Percentiles rank a stretch among this genome's conserved stretches.
Conservation (phyloP, 805 yeast species). For the Grigorovia humatica region DNA sequence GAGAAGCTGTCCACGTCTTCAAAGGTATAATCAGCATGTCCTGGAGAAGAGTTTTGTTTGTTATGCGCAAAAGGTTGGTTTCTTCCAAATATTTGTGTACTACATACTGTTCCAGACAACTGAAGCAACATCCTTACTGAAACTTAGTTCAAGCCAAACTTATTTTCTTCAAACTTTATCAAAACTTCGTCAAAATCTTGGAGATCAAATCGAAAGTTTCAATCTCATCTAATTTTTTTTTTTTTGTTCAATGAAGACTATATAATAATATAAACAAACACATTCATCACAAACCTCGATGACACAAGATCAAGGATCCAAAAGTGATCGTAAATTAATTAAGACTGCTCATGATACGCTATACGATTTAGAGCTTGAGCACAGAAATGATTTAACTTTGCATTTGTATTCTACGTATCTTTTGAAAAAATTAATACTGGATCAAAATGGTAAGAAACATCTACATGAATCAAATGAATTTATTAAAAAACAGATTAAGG, state of each 20-base stretch:
- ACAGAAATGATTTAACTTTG: slow-evolving; percentile 45
- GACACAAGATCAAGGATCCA: background rate
- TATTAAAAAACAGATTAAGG: slow-evolving; percentile 28
- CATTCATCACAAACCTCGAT: background rate
- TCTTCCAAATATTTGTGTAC: too few species aligned
- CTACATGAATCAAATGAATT: slow-evolving; percentile 28
- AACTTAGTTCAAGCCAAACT: too few species aligned
- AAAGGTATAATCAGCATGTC: too few species aligned
- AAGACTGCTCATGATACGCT: slow-evolving; percentile 25
- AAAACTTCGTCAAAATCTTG: too few species aligned
- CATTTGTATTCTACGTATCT: slow-evolving; percentile 56
- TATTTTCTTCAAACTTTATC: too few species aligned
- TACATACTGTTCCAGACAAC: too few species aligned
- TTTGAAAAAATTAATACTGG: slow-evolving; percentile 16
- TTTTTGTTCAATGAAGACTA: background rate
- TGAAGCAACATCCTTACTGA: too few species aligned
- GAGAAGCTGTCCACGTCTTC: too few species aligned
- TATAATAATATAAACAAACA: background rate
- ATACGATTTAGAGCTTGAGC: slow-evolving; percentile 38
- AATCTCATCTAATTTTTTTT: background rate
- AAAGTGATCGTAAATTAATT: slow-evolving; percentile 8
- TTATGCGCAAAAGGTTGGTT: too few species aligned
- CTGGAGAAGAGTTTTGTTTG: too few species aligned
- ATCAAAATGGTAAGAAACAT: slow-evolving; percentile 21
- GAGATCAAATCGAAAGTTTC: background rate